A percentile compares a stretch with the other conserved stretches of the same genome.
phyloP scores from a whole-genome alignment of 352 stramenopile genomes.

The Phytopythium oedochilum region DNA sequence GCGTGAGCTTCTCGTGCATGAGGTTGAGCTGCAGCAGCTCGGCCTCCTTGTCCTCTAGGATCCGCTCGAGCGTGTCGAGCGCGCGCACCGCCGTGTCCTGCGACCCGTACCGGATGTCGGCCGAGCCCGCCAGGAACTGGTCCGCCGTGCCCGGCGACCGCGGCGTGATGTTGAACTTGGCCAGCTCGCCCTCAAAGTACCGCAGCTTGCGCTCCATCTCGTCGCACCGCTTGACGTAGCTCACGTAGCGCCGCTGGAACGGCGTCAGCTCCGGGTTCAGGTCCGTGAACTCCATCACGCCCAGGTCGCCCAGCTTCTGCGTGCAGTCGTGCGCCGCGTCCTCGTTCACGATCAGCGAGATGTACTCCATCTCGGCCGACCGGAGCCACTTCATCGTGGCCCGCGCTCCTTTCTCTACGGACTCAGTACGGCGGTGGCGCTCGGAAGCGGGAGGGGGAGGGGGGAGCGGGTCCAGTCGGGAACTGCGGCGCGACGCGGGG shows the following conservation, averaged over 20 bases:
- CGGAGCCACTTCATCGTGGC: slow-evolving; percentile 93
- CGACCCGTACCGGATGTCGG: slow-evolving; percentile 72
- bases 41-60: slow-evolving; percentile 96
- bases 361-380: slow-evolving; percentile 99
- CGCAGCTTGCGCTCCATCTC: slow-evolving; percentile 98
- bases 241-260: slow-evolving; percentile 98
- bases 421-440: too few relatives aligned
- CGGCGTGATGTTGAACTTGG: slow-evolving; percentile 91
- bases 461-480: too few relatives aligned
- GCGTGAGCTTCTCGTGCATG: slow-evolving; percentile 97
- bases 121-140: slow-evolving; percentile 67
- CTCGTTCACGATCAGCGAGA: slow-evolving; percentile 98
- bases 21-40: slow-evolving; percentile 96
- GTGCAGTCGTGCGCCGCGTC: slow-evolving; percentile 96
- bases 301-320: slow-evolving; percentile 94
- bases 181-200: slow-evolving; percentile 94
- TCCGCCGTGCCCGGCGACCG: slow-evolving; percentile 71
- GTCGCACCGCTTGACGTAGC: slow-evolving; percentile 98
- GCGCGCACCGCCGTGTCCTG: slow-evolving; percentile 80
- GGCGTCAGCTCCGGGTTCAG: slow-evolving; percentile 98
- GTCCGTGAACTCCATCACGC: slow-evolving; percentile 98
- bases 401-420: neutral
- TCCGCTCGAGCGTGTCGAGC: slow-evolving; percentile 93
- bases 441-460: neutral
- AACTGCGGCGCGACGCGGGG: too few relatives aligned